phyloP scores from a whole-genome alignment of 2,329 filamentous ascomycete genomes.

The Grosmannia clavigera region DNA sequence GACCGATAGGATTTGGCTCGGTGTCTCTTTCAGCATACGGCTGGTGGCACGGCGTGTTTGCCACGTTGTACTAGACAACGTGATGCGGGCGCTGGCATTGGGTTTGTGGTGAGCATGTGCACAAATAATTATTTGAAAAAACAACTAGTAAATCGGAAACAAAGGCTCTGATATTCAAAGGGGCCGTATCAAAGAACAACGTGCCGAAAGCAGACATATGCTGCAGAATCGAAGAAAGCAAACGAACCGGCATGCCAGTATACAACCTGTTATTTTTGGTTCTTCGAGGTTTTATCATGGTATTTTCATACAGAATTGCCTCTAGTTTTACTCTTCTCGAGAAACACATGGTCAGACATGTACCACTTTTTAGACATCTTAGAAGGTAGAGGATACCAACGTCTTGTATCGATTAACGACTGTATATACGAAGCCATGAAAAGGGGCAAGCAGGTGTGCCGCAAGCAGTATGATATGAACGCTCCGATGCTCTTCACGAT shows the following conservation, averaged over 20 bases:
- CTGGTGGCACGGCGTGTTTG: not conserved
- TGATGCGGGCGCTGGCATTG: not conserved
- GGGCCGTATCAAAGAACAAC: not conserved
- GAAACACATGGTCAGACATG: too few species aligned
- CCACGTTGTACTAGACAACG: not conserved
- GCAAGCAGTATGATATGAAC: not conserved
- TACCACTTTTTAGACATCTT: not conserved
- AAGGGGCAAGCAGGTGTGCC: not conserved
- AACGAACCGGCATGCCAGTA: too few species aligned
- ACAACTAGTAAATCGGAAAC: not conserved
- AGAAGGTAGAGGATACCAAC: not conserved
- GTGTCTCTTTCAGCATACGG: not conserved
- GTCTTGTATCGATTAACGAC: not conserved
- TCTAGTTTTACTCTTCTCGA: too few species aligned
- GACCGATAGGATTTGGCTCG: not conserved
- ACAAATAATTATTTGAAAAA: not conserved
- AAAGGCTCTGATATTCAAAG: not conserved
- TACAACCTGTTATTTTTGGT: too few species aligned
- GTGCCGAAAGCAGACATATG: not conserved
- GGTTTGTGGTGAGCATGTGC: not conserved
- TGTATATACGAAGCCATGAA: not conserved
- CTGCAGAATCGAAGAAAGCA: too few species aligned
- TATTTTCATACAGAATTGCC: too few species aligned
- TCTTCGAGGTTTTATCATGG: too few species aligned
- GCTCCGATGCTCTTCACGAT: not conserved